Evolutionary conservation across 768 basidiomycete genomes (phyloP).

Genomic region (Lactarius tabidus): DNA sequence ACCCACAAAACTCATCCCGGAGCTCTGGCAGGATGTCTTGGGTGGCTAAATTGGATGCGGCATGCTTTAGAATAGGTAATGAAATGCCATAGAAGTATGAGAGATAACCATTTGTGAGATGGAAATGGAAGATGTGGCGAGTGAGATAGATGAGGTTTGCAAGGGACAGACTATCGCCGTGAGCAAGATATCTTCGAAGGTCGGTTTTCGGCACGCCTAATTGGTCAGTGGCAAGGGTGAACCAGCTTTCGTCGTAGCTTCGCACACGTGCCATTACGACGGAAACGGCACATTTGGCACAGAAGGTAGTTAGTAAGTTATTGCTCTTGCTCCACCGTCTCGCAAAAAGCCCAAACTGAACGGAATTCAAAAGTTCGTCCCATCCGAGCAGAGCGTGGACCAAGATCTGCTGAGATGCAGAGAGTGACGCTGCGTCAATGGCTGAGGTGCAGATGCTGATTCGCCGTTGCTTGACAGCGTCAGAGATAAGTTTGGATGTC

Average conservation of each 20-base stretch:
- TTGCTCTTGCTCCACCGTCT: background rate
- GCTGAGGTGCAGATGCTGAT: constrained; percentile 5
- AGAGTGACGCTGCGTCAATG: constrained; percentile 1
- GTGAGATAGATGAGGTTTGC: constrained; percentile 8
- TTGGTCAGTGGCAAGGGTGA: background rate
- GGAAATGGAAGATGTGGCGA: background rate
- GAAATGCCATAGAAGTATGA: background rate
- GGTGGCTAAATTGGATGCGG: background rate
- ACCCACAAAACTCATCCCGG: constrained; percentile 1
- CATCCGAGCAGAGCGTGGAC: constrained; percentile 8
- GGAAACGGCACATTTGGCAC: constrained; percentile 7
- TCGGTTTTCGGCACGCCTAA: constrained; percentile 1
- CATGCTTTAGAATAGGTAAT: background rate
- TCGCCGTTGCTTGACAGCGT: constrained; percentile 11
- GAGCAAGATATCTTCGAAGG: background rate
- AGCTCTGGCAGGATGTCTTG: background rate
- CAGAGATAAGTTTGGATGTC: constrained; percentile 4
- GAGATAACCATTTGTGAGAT: background rate
- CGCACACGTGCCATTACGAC: background rate
- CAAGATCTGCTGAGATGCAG: constrained; percentile 4
- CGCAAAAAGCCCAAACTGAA: constrained; percentile 6
- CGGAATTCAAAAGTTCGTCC: background rate
- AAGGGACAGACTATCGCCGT: background rate
- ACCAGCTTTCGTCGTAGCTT: constrained; percentile 6
- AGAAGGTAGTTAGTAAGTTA: background rate